These are phyloP conservation scores for Cladochytrium replicatum DNA, from an alignment of 192 early-diverging fungal genomes.

Conservation along the genomic window DNA sequence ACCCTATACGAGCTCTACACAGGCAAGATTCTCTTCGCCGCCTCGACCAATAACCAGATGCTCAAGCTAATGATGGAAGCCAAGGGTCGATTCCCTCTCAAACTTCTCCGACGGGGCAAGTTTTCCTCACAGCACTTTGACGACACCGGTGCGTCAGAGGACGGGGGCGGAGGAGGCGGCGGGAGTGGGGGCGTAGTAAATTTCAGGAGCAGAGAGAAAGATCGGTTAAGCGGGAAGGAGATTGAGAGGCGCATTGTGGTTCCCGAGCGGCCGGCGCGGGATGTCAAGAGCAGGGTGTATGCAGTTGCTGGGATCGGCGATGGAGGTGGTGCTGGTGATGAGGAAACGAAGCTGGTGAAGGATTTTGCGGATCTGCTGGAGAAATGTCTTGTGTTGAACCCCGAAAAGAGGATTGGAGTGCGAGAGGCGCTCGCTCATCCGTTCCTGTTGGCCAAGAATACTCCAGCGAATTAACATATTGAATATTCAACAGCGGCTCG, in stretches of 20 bases:
- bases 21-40: slow-evolving; percentile 90
- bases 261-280: slow-evolving; percentile 18
- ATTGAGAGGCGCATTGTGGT: background rate
- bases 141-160: too few relatives aligned
- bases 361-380: slow-evolving; percentile 80
- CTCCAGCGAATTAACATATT: background rate
- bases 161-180: too few relatives aligned
- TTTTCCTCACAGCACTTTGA: slow-evolving; percentile 85
- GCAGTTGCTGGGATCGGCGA: slow-evolving; percentile 46
- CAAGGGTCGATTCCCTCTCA: slow-evolving; percentile 78
- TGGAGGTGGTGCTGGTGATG: slow-evolving; percentile 32
- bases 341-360: slow-evolving; percentile 47
- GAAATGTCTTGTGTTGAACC: slow-evolving; percentile 68
- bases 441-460: slow-evolving; percentile 45
- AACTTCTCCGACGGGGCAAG: slow-evolving; percentile 73
- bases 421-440: slow-evolving; percentile 81
- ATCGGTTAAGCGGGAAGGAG: slow-evolving; percentile 49
- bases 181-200: background rate
- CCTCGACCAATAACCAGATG: slow-evolving; percentile 94
- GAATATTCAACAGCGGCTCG: background rate
- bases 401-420: slow-evolving; percentile 80
- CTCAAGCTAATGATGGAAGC: slow-evolving; percentile 85
- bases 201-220: slow-evolving; percentile 31
- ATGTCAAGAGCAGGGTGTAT: slow-evolving; percentile 61
- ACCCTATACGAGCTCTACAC: slow-evolving; percentile 94